Evolutionary conservation across 495 filamentous ascomycete genomes (phyloP), one percentile per base, ranked within the genome.

Genomic region (Emericellopsis terricola): DNA sequence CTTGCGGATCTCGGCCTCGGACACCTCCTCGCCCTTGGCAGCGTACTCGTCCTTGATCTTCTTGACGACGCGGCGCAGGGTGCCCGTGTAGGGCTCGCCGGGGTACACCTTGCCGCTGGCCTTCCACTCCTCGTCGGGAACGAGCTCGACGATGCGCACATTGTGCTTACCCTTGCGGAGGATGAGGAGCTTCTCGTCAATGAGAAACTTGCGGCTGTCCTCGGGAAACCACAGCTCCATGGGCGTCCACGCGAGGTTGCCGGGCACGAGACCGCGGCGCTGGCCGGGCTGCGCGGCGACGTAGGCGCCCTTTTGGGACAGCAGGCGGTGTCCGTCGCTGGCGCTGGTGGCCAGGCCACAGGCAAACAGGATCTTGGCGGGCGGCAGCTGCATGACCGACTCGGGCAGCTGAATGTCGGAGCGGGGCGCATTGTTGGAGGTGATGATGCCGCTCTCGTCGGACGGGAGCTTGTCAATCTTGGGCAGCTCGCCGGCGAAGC

Each of bases 101-200:
- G 59, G 51, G 41, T 67, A 71, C 5, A 37, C 44, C 36, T 50
- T 18, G 19, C 61, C 62, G 27, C 49, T 57, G 0, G 32, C 31
- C 15, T 39, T 42, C 50, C 65, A 93, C 32, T 81, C 73, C 38
- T 76, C 65, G 46, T 91, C 80, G 39, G 62, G 62, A 11, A 91
- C 59, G 39, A 92, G 64, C 41, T 75, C 57, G 31, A 91, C 62
- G 29, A 85, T 54, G 33, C 74, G 71, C 21, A 89, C 54, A 47
- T 84, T 85, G 64, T 78, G 78, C 53, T 92, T 92, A 20, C 82
- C 83, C 19, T 69, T 52, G 42, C 82, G 68, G 15, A 92, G 52
- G 38, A 91, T 66, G 28, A 92, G 48, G 4, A 76, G 40, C 26
- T 70, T 56, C 21, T 55, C 73, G 26, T 74, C 69, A 13, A 81